phyloP scores from a whole-genome alignment of 1,139 yeast species.

The Hemisphaericaspora subhashii region DNA sequence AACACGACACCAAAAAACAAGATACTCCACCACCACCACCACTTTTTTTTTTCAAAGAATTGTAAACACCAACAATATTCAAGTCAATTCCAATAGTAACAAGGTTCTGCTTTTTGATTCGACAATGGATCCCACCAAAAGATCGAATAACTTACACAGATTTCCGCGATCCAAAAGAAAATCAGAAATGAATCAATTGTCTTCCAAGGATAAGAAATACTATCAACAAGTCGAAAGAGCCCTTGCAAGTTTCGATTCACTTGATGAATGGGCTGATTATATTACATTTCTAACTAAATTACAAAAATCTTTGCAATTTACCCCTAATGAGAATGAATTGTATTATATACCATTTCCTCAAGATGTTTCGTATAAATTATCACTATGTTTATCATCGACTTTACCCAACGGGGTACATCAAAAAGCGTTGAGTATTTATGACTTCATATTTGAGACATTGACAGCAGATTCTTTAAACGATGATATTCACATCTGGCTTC shows the following conservation, averaged over 20 bases:
- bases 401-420: slow-evolving; percentile 96
- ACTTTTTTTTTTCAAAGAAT: no score
- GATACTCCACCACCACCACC: no score
- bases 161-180: neutral
- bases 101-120: no score
- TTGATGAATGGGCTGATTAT: slow-evolving; percentile 98
- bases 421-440: slow-evolving; percentile 78
- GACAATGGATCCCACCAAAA: slow-evolving; percentile 2
- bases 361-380: slow-evolving; percentile 50
- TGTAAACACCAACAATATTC: no score
- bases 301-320: slow-evolving; percentile 59
- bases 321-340: slow-evolving; percentile 41
- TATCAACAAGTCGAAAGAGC: slow-evolving; percentile 70
- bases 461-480: slow-evolving; percentile 51
- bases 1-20: no score
- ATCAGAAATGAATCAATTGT: slow-evolving; percentile 12
- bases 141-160: neutral
- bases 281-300: slow-evolving; percentile 82
- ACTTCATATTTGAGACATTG: slow-evolving; percentile 62
- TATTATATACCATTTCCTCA: slow-evolving; percentile 41
- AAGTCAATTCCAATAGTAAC: no score
- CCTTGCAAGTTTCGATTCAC: slow-evolving; percentile 73
- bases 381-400: slow-evolving; percentile 70
- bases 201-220: slow-evolving; percentile 69
- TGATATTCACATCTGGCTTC: slow-evolving; percentile 72